Conservation (phyloP, 2,329 filamentous ascomycete species). For the Colletotrichum musicola region DNA sequence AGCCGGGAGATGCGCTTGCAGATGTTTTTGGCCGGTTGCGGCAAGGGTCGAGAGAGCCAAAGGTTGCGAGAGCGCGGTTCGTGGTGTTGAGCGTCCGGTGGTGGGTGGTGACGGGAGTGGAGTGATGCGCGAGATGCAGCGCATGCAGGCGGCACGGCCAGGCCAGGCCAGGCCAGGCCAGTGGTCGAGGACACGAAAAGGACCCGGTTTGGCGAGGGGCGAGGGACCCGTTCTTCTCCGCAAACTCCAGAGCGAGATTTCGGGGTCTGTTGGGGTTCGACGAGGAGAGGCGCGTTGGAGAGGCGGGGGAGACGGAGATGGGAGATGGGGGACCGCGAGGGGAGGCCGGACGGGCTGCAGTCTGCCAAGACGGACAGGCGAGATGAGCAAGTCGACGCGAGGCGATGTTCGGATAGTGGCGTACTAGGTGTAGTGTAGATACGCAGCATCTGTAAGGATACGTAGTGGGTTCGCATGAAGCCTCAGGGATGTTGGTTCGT, state of each 20-base stretch:
- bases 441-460: too few species aligned
- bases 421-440: not conserved
- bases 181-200: constrained; percentile 31
- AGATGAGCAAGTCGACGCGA: constrained; percentile 25
- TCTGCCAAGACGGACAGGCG: not conserved
- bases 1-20: constrained; percentile 28
- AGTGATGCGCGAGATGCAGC: constrained; percentile 4
- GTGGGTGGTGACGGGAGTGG: constrained; percentile 28
- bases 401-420: not conserved
- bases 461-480: not conserved
- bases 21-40: constrained; percentile 22
- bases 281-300: constrained; percentile 23
- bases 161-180: not conserved
- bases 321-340: not conserved
- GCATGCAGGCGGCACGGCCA: not conserved
- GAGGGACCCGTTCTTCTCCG: constrained; percentile 30
- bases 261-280: constrained; percentile 31
- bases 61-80: not conserved
- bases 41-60: not conserved
- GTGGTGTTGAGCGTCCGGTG: constrained; percentile 7
- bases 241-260: constrained; percentile 25
- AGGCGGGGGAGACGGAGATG: constrained; percentile 17
- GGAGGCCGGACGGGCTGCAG: not conserved
- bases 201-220: constrained; percentile 20
- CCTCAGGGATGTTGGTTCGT: not conserved